Evolutionary conservation across 2,329 filamentous ascomycete species (phyloP).

Genomic region (Ceratocystis harringtonii): DNA sequence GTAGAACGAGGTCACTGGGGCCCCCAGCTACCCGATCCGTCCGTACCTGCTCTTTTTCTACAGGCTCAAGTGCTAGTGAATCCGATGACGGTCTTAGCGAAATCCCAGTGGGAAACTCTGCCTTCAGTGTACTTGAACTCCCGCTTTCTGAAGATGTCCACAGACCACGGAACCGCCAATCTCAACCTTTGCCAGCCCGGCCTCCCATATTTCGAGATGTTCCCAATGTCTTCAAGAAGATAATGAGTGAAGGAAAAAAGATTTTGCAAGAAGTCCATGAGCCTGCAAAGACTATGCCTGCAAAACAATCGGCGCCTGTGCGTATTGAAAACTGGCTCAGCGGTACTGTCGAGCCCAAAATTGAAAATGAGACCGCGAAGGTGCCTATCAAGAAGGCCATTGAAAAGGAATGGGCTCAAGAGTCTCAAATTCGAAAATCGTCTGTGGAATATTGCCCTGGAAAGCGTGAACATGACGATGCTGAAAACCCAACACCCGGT

Average conservation of each 20-base stretch:
- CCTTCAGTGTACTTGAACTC: slow-evolving; percentile 50
- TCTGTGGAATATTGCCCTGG: slow-evolving; percentile 6
- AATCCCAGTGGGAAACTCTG: slow-evolving; percentile 49
- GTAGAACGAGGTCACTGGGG: slow-evolving; percentile 12
- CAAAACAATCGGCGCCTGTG: slow-evolving; percentile 37
- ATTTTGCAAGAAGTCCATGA: slow-evolving; percentile 48
- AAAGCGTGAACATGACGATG: neutral
- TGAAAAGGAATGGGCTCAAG: slow-evolving; percentile 24
- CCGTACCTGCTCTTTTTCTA: slow-evolving; percentile 14
- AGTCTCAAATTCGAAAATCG: slow-evolving; percentile 15
- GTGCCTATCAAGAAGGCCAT: slow-evolving; percentile 24
- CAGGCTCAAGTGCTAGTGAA: slow-evolving; percentile 26
- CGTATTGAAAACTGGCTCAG: slow-evolving; percentile 53
- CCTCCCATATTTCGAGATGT: slow-evolving; percentile 44
- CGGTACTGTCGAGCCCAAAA: slow-evolving; percentile 46
- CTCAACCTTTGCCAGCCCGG: slow-evolving; percentile 27
- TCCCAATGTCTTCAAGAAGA: slow-evolving; percentile 49
- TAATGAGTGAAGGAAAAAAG: slow-evolving; percentile 48
- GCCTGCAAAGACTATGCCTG: slow-evolving; percentile 31
- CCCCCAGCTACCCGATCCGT: slow-evolving; percentile 13
- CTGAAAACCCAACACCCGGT: neutral
- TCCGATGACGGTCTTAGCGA: slow-evolving; percentile 26
- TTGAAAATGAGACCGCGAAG: slow-evolving; percentile 27
- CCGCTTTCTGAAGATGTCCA: slow-evolving; percentile 34
- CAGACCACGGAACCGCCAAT: slow-evolving; percentile 25